Percentiles rank a stretch among this genome's conserved stretches.
Evolutionary conservation across 441 rosid species (phyloP).

Genomic region (Gossypium gossypioides): DNA sequence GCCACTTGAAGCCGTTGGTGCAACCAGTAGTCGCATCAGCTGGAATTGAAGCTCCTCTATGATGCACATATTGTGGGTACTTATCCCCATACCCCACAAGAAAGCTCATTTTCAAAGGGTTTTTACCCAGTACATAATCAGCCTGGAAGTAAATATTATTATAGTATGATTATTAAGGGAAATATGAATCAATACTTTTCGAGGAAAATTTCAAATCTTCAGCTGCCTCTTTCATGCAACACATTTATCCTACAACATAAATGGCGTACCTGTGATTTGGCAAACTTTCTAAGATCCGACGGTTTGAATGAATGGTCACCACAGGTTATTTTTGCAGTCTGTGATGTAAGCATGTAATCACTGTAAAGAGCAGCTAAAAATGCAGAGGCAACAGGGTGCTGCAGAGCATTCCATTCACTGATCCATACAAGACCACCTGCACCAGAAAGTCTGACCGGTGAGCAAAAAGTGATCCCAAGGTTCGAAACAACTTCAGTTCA

Average conservation of each 20-base stretch:
- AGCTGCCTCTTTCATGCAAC: background rate
- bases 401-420: conserved; percentile 74
- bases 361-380: conserved; percentile 80
- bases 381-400: conserved; percentile 89
- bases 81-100: conserved; percentile 86
- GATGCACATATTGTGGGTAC: conserved; percentile 75
- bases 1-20: conserved; percentile 71
- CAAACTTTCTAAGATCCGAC: conserved; percentile 73
- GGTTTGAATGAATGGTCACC: conserved; percentile 52
- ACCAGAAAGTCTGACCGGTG: conserved; percentile 8
- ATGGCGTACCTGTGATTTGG: conserved; percentile 65
- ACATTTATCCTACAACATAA: background rate
- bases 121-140: conserved; percentile 77
- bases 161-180: background rate
- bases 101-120: conserved; percentile 69
- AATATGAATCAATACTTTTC: background rate
- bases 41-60: conserved; percentile 95
- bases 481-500: background rate
- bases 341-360: conserved; percentile 86
- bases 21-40: conserved; percentile 62
- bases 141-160: conserved; percentile 40
- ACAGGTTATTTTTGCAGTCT: conserved; percentile 54
- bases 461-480: background rate
- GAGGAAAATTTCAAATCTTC: background rate
- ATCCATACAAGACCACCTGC: conserved; percentile 92